Base-by-base conservation (phyloP, 2,329 filamentous ascomycete genomes). In the Colletotrichum godetiae region DNA sequence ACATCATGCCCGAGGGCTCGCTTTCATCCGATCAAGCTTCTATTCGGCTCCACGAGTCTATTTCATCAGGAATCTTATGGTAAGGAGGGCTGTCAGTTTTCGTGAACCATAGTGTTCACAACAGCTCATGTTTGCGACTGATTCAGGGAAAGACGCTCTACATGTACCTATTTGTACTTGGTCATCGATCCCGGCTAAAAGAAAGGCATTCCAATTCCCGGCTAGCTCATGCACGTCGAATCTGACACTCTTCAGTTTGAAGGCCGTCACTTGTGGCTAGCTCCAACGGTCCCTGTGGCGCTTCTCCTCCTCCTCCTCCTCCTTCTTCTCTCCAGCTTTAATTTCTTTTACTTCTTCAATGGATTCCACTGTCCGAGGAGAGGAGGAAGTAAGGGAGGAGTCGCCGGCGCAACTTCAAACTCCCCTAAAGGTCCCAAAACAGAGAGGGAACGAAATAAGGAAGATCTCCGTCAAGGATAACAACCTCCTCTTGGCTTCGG, bases 391-490 rank as follows among this genome's bases (percentile, higher is more conserved):
- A 5, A 3, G 19, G 29, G 11, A 63, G n/a, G 22, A 29, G 42
- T 22, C 27, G 27, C 31, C 19, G 27, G 22, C 49, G 29, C 12
- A 37, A 13, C n/a, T 55, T 29, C 29, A 53, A 61, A 29, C 19
- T 13, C 24, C 35, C 15, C 4, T 4, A 7, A 12, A n/a, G 19
- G 37, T 49, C 15, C 37, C 37, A 46, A 37, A 52, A 62, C 27
- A 46, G 10, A 31, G 37, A 15, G 29, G n/a, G 24, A 8, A 53
- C 13, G 19, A 37, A 37, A n/a, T 11, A 27, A 64, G 49, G 35
- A 13, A 57, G 59, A 69, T 58, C 59, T 57, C 33, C 58, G 15
- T 56, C 59, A 64, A 60, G 35, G 52, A 55, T 33, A 13, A 49
- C 33, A 24, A 33, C 6, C 24, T 56, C 35, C n/a, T 15, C 24